Evolutionary conservation across 768 basidiomycete genomes (phyloP), one percentile per base, ranked within the genome.

Genomic region (Suillus bovinus): DNA sequence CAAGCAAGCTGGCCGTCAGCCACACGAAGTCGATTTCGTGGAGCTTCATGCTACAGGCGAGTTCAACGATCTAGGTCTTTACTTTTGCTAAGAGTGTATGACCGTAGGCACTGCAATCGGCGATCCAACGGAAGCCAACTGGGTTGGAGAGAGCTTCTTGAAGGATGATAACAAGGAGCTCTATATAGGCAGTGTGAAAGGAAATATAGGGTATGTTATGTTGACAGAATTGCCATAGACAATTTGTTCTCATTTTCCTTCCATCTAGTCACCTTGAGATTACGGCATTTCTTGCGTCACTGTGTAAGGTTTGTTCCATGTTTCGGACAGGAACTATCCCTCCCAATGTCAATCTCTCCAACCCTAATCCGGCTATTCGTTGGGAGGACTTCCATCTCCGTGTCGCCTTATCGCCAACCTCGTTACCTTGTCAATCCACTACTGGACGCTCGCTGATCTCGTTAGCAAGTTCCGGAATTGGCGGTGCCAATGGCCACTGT

Each of bases 11-110:
- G 68, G 71, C 1, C 69, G 72, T 29, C 58, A 56, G 20, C 79
- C 80, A 2, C 61, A 60, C 1, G 81, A 84, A 29, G 79, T 80
- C 4, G 82, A 83, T 61, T 84, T 74, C 63, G 73, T 84, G 0
- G 83, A 84, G 65, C 63, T 81, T 13, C 84, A 85, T 61, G 81
- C 80, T 22, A 83, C 83, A n/a, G 82, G 80, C 71, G 49, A 29
- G 64, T 60, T 10, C 17, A 0, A 17, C 8, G 8, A 17, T 16
- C 29, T 52, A n/a, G 4, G 22, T 55, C 27, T 29, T 22, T 5
- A 10, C 10, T 20, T 38, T 11, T 24, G 22, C 17, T 50, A 31
- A 46, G 24, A 6, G 42, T 33, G 47, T 41, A 34, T 44, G n/a
- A 29, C 17, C 14, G 27, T 44, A 71, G 75, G 75, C 3, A 83